Percentiles rank a stretch among this genome's conserved stretches.
phyloP scores from a whole-genome alignment of 73 alveolate genomes.

The Uronychia binucleata region DNA sequence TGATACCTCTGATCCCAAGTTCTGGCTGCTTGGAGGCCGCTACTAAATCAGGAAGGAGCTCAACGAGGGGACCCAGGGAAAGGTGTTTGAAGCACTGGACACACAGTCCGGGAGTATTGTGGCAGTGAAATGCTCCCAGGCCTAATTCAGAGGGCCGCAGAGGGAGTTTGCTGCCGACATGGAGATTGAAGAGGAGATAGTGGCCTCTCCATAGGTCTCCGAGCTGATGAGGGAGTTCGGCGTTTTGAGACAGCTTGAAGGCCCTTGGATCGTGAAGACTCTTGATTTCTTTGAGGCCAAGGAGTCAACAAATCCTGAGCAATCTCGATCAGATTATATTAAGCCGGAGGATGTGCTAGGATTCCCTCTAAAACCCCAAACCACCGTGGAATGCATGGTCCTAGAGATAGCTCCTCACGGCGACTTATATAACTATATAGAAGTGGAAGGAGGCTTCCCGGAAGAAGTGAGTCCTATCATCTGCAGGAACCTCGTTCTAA shows the following conservation, averaged over 20 bases:
- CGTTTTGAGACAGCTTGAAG: background rate
- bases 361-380: background rate
- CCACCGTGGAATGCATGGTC: background rate
- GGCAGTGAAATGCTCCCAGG: background rate
- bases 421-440: background rate
- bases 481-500: background rate
- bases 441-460: background rate
- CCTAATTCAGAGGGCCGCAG: background rate
- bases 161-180: too few species aligned
- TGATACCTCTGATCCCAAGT: too few species aligned
- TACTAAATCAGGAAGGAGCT: background rate
- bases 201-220: too few species aligned
- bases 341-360: background rate
- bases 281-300: background rate
- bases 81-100: background rate
- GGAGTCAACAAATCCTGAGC: background rate
- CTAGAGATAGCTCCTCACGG: background rate
- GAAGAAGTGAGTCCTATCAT: background rate
- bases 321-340: background rate
- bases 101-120: background rate
- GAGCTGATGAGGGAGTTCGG: background rate
- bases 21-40: background rate
- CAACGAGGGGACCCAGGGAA: background rate
- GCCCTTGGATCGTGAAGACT: background rate
- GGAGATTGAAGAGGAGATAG: background rate